Percentiles rank a stretch among this genome's conserved stretches.
Evolutionary conservation across 2,329 filamentous ascomycete species (phyloP).

Genomic region (Epichloe glyceriae): DNA sequence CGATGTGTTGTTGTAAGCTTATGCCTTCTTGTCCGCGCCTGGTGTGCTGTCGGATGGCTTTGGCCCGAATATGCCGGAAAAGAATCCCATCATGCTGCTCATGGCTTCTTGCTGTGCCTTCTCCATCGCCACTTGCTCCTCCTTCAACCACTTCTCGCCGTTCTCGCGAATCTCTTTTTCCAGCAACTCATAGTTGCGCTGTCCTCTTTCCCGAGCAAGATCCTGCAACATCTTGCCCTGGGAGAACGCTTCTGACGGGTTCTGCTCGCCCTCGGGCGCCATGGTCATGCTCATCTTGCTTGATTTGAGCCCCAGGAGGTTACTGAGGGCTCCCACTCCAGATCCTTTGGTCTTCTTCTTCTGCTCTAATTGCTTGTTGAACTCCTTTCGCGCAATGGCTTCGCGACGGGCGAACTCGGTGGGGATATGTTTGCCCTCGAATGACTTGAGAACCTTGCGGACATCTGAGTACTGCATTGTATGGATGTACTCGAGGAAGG

Average conservation of each 20-base stretch:
- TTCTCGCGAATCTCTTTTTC: conserved; percentile 89
- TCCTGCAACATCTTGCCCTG: conserved; percentile 97
- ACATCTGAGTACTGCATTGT: conserved; percentile 88
- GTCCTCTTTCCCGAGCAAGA: conserved; percentile 80
- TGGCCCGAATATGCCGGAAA: conserved; percentile 26
- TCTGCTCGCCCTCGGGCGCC: conserved; percentile 51
- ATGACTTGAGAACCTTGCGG: conserved; percentile 73
- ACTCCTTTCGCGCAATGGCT: conserved; percentile 71
- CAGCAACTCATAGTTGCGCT: conserved; percentile 76
- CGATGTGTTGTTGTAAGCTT: neutral
- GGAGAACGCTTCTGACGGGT: conserved; percentile 62
- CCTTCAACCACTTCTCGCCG: conserved; percentile 89
- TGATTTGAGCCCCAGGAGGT: conserved; percentile 66
- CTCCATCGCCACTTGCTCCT: conserved; percentile 80
- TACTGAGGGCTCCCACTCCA: conserved; percentile 56
- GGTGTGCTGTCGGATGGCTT: conserved; percentile 6
- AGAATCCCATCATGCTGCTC: conserved; percentile 78
- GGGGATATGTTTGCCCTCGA: conserved; percentile 80
- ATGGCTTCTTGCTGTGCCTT: conserved; percentile 82
- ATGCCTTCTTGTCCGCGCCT: conserved; percentile 9
- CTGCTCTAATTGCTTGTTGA: conserved; percentile 65
- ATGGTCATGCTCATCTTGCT: conserved; percentile 50
- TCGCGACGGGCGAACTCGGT: conserved; percentile 82
- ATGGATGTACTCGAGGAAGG: conserved; percentile 93
- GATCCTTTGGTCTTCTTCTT: conserved; percentile 45